Conservation (phyloP, 345 rosid genomes). For the Anastatica hierochuntica region DNA sequence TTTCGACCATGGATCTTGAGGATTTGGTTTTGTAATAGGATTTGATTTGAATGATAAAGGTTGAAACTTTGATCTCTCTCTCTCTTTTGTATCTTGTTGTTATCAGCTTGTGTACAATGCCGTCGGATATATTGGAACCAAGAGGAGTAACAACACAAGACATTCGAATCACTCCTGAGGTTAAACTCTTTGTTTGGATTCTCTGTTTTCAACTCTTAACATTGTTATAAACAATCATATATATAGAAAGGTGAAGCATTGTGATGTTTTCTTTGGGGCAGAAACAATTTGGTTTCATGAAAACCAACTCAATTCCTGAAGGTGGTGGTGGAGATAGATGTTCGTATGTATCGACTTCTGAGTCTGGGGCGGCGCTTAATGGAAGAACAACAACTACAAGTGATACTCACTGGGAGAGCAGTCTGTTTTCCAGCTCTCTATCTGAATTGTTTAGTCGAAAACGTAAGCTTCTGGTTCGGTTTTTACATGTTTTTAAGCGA, state of each 20-base stretch:
- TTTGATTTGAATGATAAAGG: too few species aligned
- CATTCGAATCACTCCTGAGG: constrained; percentile 40
- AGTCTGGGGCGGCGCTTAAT: too few species aligned
- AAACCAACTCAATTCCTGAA: constrained; percentile 37
- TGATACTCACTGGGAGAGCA: constrained; percentile 59
- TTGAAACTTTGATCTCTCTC: constrained; percentile 13
- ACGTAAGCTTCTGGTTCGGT: constrained; percentile 37
- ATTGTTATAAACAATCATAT: too few species aligned
- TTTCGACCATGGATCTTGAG: background rate
- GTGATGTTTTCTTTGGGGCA: constrained; percentile 30
- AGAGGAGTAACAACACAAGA: constrained; percentile 33
- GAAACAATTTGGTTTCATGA: constrained; percentile 62
- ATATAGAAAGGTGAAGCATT: too few species aligned
- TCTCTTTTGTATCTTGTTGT: constrained; percentile 17
- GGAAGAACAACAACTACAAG: constrained; percentile 28
- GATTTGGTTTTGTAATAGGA: too few species aligned
- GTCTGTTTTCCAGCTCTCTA: constrained; percentile 87
- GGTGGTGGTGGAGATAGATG: constrained; percentile 38
- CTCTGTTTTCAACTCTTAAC: background rate
- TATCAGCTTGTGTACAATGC: constrained; percentile 33
- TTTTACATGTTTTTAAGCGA: too few species aligned
- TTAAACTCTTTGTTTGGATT: constrained; percentile 13
- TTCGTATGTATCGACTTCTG: constrained; percentile 26
- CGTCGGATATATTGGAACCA: constrained; percentile 52
- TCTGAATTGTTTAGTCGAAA: constrained; percentile 67